A percentile compares a stretch with the other conserved stretches of the same genome.
These are phyloP conservation scores for Prunus padus DNA, from an alignment of 306 rosid genomes.

Conservation along the genomic window DNA sequence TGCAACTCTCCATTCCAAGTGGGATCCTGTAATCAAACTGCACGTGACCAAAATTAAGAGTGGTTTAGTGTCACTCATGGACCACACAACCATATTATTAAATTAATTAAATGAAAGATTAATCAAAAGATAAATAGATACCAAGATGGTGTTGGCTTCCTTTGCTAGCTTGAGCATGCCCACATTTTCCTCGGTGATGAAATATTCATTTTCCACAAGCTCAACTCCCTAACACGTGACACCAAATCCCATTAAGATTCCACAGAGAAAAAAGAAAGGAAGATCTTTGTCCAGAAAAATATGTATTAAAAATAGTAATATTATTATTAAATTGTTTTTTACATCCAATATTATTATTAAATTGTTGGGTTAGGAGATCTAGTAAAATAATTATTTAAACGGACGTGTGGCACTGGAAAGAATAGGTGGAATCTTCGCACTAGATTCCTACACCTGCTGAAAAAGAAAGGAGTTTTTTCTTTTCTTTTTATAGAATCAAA, in stretches of 20 bases:
- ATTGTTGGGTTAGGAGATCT: neutral
- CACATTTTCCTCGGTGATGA: constrained; percentile 78
- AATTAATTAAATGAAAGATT: neutral
- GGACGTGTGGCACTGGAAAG: neutral
- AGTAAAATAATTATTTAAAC: neutral
- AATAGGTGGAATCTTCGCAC: neutral
- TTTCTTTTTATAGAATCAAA: neutral
- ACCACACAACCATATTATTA: neutral
- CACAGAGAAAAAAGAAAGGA: neutral
- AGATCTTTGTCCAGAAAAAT: neutral
- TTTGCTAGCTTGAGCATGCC: constrained; percentile 86
- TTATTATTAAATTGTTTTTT: too few relatives aligned
- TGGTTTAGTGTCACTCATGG: too few relatives aligned
- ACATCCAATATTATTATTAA: too few relatives aligned
- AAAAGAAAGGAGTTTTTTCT: neutral
- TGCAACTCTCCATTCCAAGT: constrained; percentile 48
- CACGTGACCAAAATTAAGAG: neutral
- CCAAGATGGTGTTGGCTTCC: constrained; percentile 88
- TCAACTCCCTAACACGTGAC: constrained; percentile 59
- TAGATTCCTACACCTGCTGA: neutral
- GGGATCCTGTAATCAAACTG: constrained; percentile 92
- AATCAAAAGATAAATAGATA: constrained; percentile 14
- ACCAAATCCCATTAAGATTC: neutral
- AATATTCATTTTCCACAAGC: constrained; percentile 65
- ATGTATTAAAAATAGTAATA: neutral